Conservation (phyloP, 345 rosid species). For the Citrus hindsii region DNA sequence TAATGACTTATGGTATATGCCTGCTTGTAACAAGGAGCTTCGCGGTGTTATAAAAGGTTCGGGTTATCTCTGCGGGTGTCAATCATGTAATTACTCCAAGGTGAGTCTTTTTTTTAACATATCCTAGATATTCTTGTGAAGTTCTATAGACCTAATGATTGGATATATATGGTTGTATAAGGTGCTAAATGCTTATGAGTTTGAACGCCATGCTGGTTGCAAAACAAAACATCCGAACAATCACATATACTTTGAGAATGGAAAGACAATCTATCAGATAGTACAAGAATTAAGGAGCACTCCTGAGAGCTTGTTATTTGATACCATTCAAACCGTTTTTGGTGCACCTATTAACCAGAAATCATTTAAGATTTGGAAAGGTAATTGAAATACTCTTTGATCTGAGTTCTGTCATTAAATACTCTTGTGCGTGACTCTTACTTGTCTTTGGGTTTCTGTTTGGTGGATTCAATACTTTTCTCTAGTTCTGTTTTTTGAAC, state of each 20-base stretch:
- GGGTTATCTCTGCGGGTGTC: constrained; percentile 92
- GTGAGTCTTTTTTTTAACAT: constrained; percentile 35
- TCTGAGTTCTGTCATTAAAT: background rate
- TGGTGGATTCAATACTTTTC: background rate
- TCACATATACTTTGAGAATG: constrained; percentile 89
- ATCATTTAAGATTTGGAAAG: constrained; percentile 94
- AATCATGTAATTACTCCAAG: constrained; percentile 69
- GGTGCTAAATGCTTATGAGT: constrained; percentile 87
- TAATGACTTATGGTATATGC: constrained; percentile 16
- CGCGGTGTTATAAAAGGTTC: constrained; percentile 81
- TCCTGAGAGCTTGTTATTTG: constrained; percentile 67
- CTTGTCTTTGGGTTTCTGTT: background rate
- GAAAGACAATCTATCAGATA: constrained; percentile 92
- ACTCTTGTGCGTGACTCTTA: background rate
- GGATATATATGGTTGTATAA: constrained; percentile 20
- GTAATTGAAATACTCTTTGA: constrained; percentile 22
- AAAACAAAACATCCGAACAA: constrained; percentile 96
- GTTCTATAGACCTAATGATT: background rate
- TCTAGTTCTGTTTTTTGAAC: background rate
- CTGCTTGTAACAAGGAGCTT: constrained; percentile 56
- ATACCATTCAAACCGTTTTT: constrained; percentile 68
- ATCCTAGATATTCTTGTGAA: background rate
- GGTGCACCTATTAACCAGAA: constrained; percentile 90
- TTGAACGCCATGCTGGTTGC: constrained; percentile 89
- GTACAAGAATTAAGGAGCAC: constrained; percentile 88